phyloP scores from a whole-genome alignment of 768 basidiomycete species.

The Pleurotus giganteus region DNA sequence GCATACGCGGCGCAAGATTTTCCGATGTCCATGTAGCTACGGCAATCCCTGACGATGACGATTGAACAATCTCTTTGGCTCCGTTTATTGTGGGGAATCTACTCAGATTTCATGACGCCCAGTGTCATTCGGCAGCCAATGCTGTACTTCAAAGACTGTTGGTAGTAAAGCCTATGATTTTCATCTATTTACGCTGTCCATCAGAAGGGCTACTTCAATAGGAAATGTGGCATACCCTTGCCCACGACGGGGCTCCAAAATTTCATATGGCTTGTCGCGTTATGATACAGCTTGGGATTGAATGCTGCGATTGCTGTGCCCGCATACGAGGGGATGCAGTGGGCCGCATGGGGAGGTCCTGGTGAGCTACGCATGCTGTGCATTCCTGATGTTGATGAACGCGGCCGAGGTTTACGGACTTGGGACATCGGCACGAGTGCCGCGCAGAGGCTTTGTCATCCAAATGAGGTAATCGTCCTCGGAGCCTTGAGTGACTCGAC shows the following conservation, averaged over 20 bases:
- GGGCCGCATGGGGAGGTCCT: not conserved
- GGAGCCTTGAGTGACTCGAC: not conserved
- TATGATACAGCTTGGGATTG: not conserved
- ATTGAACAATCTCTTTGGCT: no score
- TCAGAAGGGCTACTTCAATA: not conserved
- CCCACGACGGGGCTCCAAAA: not conserved
- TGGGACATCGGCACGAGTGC: not conserved
- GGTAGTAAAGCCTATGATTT: no score
- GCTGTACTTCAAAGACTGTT: no score
- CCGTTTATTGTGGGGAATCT: no score
- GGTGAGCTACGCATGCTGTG: slow-evolving; percentile 6
- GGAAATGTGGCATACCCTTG: not conserved
- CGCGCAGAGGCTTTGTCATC: not conserved
- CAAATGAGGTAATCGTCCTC: not conserved
- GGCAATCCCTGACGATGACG: no score
- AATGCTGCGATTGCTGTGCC: not conserved
- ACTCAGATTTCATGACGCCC: no score
- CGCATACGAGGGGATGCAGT: not conserved
- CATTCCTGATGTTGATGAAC: not conserved
- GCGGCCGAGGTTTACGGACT: not conserved
- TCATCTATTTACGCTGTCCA: no score
- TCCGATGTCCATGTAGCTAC: no score
- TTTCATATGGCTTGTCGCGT: not conserved
- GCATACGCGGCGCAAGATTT: no score
- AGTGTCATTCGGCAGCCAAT: no score